Evolutionary conservation across 2,329 filamentous ascomycete species (phyloP).

Genomic region (Coniella lustricola): DNA sequence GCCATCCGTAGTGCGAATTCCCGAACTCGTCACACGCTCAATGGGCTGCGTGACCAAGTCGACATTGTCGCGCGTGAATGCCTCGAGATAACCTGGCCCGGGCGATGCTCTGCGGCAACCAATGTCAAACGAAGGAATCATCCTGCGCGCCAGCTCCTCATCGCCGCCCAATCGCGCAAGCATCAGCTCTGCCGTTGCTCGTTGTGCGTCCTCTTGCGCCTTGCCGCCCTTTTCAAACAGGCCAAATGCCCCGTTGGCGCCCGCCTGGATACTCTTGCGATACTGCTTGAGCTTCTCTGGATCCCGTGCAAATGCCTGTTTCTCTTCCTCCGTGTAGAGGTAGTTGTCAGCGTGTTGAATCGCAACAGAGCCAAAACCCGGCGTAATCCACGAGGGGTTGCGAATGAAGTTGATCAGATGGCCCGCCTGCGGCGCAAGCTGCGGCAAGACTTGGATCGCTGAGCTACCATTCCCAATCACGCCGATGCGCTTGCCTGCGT

Average conservation of each 20-base stretch:
- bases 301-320: constrained; percentile 11
- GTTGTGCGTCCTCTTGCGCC: constrained; percentile 11
- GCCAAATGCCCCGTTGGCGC: constrained; percentile 15
- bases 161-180: constrained; percentile 29
- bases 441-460: constrained; percentile 23
- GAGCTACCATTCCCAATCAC: constrained; percentile 10
- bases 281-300: constrained; percentile 13
- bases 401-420: constrained; percentile 54
- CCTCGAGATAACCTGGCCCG: constrained; percentile 39
- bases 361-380: constrained; percentile 2
- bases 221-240: constrained; percentile 14
- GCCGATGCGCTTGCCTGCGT: not conserved
- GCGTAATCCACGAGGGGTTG: constrained; percentile 47
- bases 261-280: constrained; percentile 18
- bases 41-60: constrained; percentile 31
- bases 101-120: constrained; percentile 40
- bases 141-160: constrained; percentile 35
- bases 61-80: constrained; percentile 34
- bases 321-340: constrained; percentile 9
- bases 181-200: constrained; percentile 11
- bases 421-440: constrained; percentile 24
- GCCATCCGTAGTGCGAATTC: constrained; percentile 24
- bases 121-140: constrained; percentile 36
- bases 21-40: constrained; percentile 26
- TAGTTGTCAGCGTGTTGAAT: constrained; percentile 8